Conservation (phyloP, 306 rosid species). For the Clitoria ternatea region DNA sequence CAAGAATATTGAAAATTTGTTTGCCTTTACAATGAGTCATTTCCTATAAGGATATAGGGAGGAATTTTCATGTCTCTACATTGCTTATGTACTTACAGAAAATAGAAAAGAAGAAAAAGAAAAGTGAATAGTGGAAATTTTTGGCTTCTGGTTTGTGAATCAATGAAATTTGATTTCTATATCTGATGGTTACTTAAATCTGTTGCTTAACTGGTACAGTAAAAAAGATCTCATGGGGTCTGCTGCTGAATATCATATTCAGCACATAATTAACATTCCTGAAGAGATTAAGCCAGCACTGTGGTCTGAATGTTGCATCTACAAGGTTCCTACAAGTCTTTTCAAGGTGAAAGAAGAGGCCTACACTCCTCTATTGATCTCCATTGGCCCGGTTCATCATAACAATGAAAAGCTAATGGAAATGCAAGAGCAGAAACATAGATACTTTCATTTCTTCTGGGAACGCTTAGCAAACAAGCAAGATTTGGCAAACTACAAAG, state of each 20-base stretch:
- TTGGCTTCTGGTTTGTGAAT: background rate
- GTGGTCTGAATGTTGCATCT: conserved; percentile 35
- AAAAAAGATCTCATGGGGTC: conserved; percentile 21
- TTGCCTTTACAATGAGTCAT: background rate
- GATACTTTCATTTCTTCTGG: conserved; percentile 22
- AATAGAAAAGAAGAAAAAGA: background rate
- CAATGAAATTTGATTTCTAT: background rate
- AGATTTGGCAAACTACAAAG: background rate
- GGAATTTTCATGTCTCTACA: background rate
- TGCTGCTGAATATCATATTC: conserved; percentile 1
- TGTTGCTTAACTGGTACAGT: background rate
- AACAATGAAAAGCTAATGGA: conserved; percentile 4
- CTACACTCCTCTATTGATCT: conserved; percentile 41
- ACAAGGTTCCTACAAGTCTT: conserved; percentile 40
- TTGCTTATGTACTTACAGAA: background rate
- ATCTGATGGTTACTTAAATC: background rate
- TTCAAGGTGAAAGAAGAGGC: conserved; percentile 27
- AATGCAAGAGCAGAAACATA: conserved; percentile 33
- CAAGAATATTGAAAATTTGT: background rate
- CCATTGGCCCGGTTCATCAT: conserved; percentile 49
- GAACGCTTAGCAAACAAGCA: background rate
- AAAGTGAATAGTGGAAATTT: background rate
- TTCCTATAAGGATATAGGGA: background rate
- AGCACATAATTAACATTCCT: conserved; percentile 32
- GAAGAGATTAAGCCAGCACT: conserved; percentile 12